Base-by-base conservation (phyloP, 225 moss, liverwort and hornwort species). In the Marchantia polymorpha region DNA sequence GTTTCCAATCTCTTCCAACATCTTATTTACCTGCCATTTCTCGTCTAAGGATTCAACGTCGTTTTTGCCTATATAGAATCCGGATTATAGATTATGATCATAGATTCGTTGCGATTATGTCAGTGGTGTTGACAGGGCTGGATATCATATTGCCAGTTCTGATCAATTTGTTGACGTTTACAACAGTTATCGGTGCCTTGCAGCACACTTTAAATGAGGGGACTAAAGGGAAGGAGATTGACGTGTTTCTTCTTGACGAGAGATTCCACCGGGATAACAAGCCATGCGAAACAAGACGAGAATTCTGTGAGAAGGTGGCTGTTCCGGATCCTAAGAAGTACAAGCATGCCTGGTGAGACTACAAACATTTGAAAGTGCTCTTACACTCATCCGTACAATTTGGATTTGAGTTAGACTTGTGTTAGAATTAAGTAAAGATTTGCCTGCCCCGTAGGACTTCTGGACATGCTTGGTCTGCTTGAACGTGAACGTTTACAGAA, bases 191-290 rank as follows among this genome's bases (percentile, higher is more conserved):
- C 20, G 59, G 7, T 78, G 60, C 61, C 56, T 61, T 89, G 88
- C 90, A 93, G 95, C 95, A 96, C 91, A 92, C 89, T 14, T 81
- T 96, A 79, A 96, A 96, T 76, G 90, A 90, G 70, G 95, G 93
- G 23, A 78, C 88, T 74, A 75, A 81, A 85, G 92, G 92, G 20
- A 91, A 87, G 84, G 95, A 93, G 82, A 89, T 96, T 78, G 95
- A 96, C 80, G 89, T 96, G 69, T 82, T 96, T 59, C 95, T 95
- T 66, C 82, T 96, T 13, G 95, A 96, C 81, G 95, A 96, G 78
- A 92, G 95, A 77, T 96, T 92, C 67, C 83, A 96, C 80, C 91
- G 95, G 69, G 95, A 93, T 79, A 91, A 82, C 76, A 96, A 96
- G 77, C 95, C 95, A 25, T 96, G 95, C 71, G 85, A 92, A 69